A percentile compares a stretch with the other conserved stretches of the same genome.
These are phyloP conservation scores for Boletus hoseneyae DNA, from an alignment of 1,284 basidiomycete species.

Conservation along the genomic window DNA sequence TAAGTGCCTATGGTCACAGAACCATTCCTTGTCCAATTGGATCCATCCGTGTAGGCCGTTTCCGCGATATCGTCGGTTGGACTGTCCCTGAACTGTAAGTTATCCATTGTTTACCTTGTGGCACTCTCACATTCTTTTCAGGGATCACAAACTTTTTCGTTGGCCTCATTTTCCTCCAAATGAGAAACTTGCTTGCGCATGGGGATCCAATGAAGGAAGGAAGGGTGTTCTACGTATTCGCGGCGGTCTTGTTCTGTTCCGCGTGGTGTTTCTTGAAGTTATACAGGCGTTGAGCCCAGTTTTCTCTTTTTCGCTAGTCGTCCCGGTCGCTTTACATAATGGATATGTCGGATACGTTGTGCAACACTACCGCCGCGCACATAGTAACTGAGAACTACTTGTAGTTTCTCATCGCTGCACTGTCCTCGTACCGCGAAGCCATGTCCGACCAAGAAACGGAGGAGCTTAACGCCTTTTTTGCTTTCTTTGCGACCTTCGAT, in stretches of 20 bases:
- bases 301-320: not conserved
- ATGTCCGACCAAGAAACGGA: slow-evolving; percentile 53
- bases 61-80: slow-evolving; percentile 82
- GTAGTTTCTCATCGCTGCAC: slow-evolving; percentile 5
- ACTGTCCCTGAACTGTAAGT: slow-evolving; percentile 79
- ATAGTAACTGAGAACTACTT: not conserved
- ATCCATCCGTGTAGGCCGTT: slow-evolving; percentile 55
- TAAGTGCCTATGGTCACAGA: slow-evolving; percentile 35
- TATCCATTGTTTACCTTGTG: not conserved
- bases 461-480: slow-evolving; percentile 73
- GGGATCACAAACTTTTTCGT: slow-evolving; percentile 85
- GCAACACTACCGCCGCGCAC: not conserved
- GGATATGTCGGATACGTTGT: not conserved
- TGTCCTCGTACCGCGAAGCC: not conserved
- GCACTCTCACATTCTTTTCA: slow-evolving; percentile 26
- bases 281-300: slow-evolving; percentile 32
- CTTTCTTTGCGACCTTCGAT: slow-evolving; percentile 73
- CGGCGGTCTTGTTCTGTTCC: slow-evolving; percentile 42
- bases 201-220: slow-evolving; percentile 69
- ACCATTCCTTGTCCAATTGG: not conserved
- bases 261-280: slow-evolving; percentile 38
- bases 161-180: slow-evolving; percentile 77
- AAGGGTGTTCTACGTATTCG: slow-evolving; percentile 81
- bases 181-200: slow-evolving; percentile 69
- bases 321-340: slow-evolving; percentile 25